These are phyloP conservation scores for Amborella trichopoda DNA, from an alignment of 164 flowering plant species.

Conservation along the genomic window DNA sequence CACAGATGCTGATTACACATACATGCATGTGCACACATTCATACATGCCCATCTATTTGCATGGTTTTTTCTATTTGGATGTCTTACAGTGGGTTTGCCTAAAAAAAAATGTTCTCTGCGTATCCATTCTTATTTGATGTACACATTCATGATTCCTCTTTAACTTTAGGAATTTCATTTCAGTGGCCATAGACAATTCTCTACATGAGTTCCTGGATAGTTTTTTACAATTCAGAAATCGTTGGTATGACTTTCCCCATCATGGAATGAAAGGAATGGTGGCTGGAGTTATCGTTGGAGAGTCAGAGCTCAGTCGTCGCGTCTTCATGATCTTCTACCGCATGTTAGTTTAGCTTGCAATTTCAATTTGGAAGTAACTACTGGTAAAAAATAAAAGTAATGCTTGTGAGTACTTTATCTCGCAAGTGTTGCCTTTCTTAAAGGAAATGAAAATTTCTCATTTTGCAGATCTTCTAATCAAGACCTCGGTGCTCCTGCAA, in stretches of 20 bases:
- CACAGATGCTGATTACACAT: too few species aligned
- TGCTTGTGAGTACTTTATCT: too few species aligned
- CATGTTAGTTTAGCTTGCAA: slow-evolving; percentile 40
- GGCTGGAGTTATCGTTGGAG: slow-evolving; percentile 94
- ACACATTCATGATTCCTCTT: background rate
- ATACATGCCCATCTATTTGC: too few species aligned
- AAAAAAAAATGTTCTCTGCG: too few species aligned
- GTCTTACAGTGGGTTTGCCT: too few species aligned
- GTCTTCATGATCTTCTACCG: slow-evolving; percentile 88
- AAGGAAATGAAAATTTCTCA: too few species aligned
- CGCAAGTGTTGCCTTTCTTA: too few species aligned
- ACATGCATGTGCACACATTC: too few species aligned
- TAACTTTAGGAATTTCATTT: background rate
- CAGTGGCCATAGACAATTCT: slow-evolving; percentile 74
- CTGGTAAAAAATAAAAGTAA: too few species aligned
- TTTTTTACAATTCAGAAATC: slow-evolving; percentile 73
- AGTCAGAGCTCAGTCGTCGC: slow-evolving; percentile 69
- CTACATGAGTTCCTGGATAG: slow-evolving; percentile 82
- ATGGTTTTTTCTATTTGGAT: too few species aligned
- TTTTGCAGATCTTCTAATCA: slow-evolving; percentile 68
- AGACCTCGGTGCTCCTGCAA: slow-evolving; percentile 67
- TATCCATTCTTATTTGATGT: too few species aligned
- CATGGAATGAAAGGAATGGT: slow-evolving; percentile 67
- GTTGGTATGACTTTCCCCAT: slow-evolving; percentile 97
- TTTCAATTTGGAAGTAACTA: too few species aligned